Conservation (phyloP, 768 basidiomycete species). For the Russula emetica region DNA sequence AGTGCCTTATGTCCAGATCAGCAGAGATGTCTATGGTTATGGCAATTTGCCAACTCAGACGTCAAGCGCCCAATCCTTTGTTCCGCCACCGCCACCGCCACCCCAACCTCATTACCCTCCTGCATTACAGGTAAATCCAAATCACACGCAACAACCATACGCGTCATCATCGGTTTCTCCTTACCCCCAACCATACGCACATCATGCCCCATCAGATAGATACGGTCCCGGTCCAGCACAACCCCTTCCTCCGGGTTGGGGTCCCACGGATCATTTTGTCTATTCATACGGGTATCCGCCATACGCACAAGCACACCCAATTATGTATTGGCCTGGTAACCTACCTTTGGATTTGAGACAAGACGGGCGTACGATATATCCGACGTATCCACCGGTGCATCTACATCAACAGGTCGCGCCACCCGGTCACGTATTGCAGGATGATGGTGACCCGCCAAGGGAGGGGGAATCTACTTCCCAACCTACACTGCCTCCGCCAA, state of each 20-base stretch:
- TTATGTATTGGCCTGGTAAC: slow-evolving; percentile 39
- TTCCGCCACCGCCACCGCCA: slow-evolving; percentile 12
- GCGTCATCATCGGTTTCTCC: slow-evolving; percentile 26
- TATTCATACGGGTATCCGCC: slow-evolving; percentile 31
- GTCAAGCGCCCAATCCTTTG: slow-evolving; percentile 5
- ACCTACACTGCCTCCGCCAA: slow-evolving; percentile 32
- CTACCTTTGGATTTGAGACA: slow-evolving; percentile 17
- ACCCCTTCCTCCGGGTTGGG: slow-evolving; percentile 26
- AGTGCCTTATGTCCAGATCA: slow-evolving; percentile 23
- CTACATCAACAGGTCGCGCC: slow-evolving; percentile 10
- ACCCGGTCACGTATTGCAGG: slow-evolving; percentile 4
- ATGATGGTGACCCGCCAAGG: slow-evolving; percentile 6
- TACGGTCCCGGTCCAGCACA: slow-evolving; percentile 22
- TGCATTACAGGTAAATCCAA: slow-evolving; percentile 24
- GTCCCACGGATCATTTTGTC: slow-evolving; percentile 32
- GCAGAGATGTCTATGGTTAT: slow-evolving; percentile 23
- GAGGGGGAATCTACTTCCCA: slow-evolving; percentile 16
- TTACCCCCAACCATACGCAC: slow-evolving; percentile 27
- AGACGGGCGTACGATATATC: slow-evolving; percentile 15
- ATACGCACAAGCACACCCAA: slow-evolving; percentile 32
- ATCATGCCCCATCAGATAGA: slow-evolving; percentile 23
- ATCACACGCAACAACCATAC: slow-evolving; percentile 23
- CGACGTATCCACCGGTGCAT: slow-evolving; percentile 22
- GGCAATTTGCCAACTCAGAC: slow-evolving; percentile 18
- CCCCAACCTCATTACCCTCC: slow-evolving; percentile 19